Percentiles rank a stretch among this genome's conserved stretches.
These are phyloP conservation scores for Fusarium sp. DNA, from an alignment of 2,329 filamentous ascomycete genomes.

Conservation along the genomic window DNA sequence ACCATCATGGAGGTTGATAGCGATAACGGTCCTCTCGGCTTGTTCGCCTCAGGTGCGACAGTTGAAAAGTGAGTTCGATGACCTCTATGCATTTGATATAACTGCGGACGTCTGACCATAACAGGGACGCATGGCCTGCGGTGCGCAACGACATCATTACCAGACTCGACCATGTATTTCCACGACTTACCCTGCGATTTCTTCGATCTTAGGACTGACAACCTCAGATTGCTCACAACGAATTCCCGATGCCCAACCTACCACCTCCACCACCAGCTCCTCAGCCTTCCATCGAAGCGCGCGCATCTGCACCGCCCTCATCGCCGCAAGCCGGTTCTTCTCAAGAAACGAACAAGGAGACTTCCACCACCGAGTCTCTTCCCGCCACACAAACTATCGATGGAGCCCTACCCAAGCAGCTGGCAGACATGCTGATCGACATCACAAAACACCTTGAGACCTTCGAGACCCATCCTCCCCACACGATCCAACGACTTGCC, in stretches of 20 bases:
- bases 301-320: conserved; percentile 60
- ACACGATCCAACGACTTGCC: conserved; percentile 91
- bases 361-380: conserved; percentile 62
- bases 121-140: conserved; percentile 76
- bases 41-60: conserved; percentile 64
- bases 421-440: conserved; percentile 72
- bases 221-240: conserved; percentile 77
- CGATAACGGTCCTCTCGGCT: conserved; percentile 64
- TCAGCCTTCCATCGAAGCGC: conserved; percentile 58
- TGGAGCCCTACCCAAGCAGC: conserved; percentile 72
- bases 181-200: not conserved
- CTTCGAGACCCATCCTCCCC: conserved; percentile 83
- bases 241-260: conserved; percentile 79
- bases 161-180: conserved; percentile 72
- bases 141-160: conserved; percentile 75
- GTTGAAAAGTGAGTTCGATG: conserved; percentile 67
- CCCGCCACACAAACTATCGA: conserved; percentile 52
- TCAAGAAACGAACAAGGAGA: conserved; percentile 77
- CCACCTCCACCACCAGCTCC: conserved; percentile 60
- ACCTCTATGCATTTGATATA: conserved; percentile 13
- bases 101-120: conserved; percentile 43
- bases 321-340: conserved; percentile 60
- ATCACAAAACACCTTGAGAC: conserved; percentile 73
- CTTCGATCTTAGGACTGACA: conserved; percentile 4
- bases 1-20: conserved; percentile 68